Conservation (phyloP, 441 rosid species). For the Pelargonium myrrhifolium region DNA sequence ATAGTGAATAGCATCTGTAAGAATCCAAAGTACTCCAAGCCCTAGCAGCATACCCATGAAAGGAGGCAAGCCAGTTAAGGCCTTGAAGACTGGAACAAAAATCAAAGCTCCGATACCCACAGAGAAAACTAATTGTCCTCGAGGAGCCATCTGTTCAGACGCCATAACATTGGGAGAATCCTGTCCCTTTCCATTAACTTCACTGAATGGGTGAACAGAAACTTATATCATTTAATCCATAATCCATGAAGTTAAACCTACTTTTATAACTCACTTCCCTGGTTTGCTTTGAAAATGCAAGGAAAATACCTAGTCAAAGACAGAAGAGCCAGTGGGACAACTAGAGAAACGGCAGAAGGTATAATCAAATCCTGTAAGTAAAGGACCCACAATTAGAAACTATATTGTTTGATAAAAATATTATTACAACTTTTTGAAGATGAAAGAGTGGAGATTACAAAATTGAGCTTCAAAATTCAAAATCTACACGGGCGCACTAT, state of each 20-base stretch:
- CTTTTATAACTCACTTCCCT: not conserved
- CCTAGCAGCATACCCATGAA: slow-evolving; percentile 90
- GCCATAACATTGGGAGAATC: slow-evolving; percentile 52
- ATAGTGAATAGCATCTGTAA: slow-evolving; percentile 91
- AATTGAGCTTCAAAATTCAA: no score
- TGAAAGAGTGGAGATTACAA: not conserved
- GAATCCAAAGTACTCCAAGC: slow-evolving; percentile 95
- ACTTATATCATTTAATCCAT: slow-evolving; percentile 16
- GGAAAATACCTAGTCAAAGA: slow-evolving; percentile 73
- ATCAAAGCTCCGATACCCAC: slow-evolving; percentile 81
- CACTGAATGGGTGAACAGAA: slow-evolving; percentile 45
- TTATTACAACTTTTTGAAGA: not conserved
- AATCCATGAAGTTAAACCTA: no score
- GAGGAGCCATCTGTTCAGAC: slow-evolving; percentile 87
- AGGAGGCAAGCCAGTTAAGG: slow-evolving; percentile 92
- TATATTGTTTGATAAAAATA: not conserved
- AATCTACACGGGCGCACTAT: no score
- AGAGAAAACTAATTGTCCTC: slow-evolving; percentile 74
- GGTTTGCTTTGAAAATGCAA: slow-evolving; percentile 19
- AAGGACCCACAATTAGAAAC: slow-evolving; percentile 8
- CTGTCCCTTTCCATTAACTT: slow-evolving; percentile 75
- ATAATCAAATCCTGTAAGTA: slow-evolving; percentile 53
- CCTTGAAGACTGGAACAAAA: slow-evolving; percentile 89
- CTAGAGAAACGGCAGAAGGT: slow-evolving; percentile 75
- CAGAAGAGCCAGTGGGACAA: slow-evolving; percentile 82